These are phyloP conservation scores for Pseudopyricularia javanii DNA, from an alignment of 2,329 filamentous ascomycete genomes.

Conservation along the genomic window DNA sequence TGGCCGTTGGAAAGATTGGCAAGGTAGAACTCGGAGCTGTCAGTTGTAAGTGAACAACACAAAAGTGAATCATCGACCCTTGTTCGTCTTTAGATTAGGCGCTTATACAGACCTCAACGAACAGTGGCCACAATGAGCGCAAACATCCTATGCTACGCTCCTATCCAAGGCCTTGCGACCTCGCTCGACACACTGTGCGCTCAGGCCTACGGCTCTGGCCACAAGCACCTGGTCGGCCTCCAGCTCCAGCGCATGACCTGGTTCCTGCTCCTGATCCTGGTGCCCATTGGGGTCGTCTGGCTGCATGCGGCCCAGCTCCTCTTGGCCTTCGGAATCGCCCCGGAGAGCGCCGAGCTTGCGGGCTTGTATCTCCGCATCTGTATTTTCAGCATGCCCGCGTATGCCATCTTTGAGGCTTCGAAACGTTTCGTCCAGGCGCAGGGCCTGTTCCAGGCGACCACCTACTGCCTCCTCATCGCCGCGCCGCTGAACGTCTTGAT, in stretches of 20 bases:
- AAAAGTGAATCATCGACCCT: too few relatives aligned
- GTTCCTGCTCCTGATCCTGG: slow-evolving; percentile 55
- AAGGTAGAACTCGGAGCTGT: slow-evolving; percentile 58
- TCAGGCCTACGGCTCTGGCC: slow-evolving; percentile 86
- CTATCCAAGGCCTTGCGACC: slow-evolving; percentile 77
- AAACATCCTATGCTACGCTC: slow-evolving; percentile 65
- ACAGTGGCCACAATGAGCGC: slow-evolving; percentile 63
- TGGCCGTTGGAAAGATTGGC: slow-evolving; percentile 65
- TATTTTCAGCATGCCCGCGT: slow-evolving; percentile 60
- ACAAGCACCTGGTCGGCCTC: slow-evolving; percentile 75
- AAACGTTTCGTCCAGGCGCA: slow-evolving; percentile 78
- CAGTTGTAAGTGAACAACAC: slow-evolving; percentile 24
- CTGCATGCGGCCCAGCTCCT: slow-evolving; percentile 55
- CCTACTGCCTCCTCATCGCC: slow-evolving; percentile 64
- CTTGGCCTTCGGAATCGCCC: slow-evolving; percentile 40
- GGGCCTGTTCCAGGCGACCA: slow-evolving; percentile 67
- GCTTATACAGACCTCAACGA: too few relatives aligned
- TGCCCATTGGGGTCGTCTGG: slow-evolving; percentile 62
- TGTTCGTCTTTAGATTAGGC: too few relatives aligned
- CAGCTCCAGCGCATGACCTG: slow-evolving; percentile 72
- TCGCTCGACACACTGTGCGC: slow-evolving; percentile 86
- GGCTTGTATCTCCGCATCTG: slow-evolving; percentile 63
- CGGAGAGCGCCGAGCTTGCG: slow-evolving; percentile 61
- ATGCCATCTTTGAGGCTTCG: slow-evolving; percentile 61
- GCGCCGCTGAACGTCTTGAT: slow-evolving; percentile 66